A percentile compares a stretch with the other conserved stretches of the same genome.
phyloP scores from a whole-genome alignment of 306 rosid genomes.

The Rosa multiflora region DNA sequence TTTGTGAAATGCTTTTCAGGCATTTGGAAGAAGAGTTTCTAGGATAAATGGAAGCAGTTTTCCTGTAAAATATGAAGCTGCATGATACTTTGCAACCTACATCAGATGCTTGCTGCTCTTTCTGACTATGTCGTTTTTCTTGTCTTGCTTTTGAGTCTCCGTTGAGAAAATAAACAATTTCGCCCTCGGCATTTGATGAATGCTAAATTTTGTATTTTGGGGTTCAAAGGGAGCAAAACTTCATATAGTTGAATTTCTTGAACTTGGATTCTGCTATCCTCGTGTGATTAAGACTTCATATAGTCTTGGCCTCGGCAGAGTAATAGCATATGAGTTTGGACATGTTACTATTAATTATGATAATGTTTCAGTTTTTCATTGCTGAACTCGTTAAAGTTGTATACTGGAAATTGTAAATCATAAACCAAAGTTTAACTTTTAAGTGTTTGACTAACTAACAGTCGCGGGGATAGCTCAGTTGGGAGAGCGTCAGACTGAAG shows the following conservation, averaged over 20 bases:
- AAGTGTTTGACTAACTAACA: too few species aligned
- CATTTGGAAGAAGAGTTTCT: constrained; percentile 17
- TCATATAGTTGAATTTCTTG: not conserved
- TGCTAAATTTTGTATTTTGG: not conserved
- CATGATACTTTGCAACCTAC: constrained; percentile 2
- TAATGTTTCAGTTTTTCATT: too few species aligned
- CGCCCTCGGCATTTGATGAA: not conserved
- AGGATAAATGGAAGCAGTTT: constrained; percentile 2
- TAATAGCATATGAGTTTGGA: not conserved
- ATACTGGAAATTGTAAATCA: too few species aligned
- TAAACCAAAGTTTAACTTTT: too few species aligned
- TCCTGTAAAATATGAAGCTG: constrained; percentile 19
- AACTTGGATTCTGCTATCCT: not conserved
- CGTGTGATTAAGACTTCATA: not conserved
- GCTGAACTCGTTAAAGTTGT: too few species aligned
- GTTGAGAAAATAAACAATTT: not conserved
- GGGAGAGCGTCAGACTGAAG: constrained; percentile 24
- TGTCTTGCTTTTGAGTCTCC: not conserved
- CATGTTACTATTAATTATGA: too few species aligned
- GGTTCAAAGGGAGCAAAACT: not conserved
- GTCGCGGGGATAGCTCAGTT: constrained; percentile 20
- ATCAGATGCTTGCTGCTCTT: not conserved
- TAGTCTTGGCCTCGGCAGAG: too few species aligned
- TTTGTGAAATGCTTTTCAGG: constrained; percentile 7
- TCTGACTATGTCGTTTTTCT: not conserved